A percentile compares a stretch with the other conserved stretches of the same genome.
Conservation (phyloP, 2,329 filamentous ascomycete species). For the Tolypocladium endophyticum region DNA sequence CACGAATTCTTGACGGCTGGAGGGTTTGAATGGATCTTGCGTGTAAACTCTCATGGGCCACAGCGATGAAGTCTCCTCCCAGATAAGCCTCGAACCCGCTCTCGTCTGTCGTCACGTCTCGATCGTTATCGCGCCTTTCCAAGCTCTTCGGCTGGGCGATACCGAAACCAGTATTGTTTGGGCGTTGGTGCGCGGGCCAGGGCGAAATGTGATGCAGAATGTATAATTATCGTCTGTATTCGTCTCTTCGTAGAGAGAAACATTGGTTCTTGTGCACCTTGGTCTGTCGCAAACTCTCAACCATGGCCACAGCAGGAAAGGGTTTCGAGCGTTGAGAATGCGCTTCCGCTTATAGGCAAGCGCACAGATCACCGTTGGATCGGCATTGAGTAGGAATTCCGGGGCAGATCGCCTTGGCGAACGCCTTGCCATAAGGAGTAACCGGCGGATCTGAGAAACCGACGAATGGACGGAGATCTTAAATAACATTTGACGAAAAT, state of each 20-base stretch:
- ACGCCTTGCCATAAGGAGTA: constrained; percentile 3
- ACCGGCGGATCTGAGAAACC: neutral
- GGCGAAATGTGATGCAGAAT: neutral
- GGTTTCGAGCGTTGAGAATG: neutral
- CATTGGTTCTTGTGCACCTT: neutral
- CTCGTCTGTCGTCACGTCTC: neutral
- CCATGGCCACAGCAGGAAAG: neutral
- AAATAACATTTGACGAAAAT: neutral
- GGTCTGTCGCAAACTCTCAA: neutral
- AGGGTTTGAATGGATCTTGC: constrained; percentile 5
- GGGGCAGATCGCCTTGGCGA: constrained; percentile 3
- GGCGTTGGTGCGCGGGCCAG: neutral
- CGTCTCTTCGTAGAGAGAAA: neutral
- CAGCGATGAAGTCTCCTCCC: neutral
- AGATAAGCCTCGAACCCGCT: neutral
- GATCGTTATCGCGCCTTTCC: neutral
- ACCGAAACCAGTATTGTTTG: neutral
- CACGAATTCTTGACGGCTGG: constrained; percentile 5
- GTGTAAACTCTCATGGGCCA: neutral
- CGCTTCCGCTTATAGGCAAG: constrained; percentile 3
- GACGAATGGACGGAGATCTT: neutral
- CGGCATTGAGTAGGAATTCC: neutral
- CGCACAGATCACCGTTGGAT: neutral
- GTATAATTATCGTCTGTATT: neutral
- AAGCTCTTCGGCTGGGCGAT: neutral